These are phyloP conservation scores for Haematococcus sp. DNA, from an alignment of 139 green algal species.

Conservation along the genomic window DNA sequence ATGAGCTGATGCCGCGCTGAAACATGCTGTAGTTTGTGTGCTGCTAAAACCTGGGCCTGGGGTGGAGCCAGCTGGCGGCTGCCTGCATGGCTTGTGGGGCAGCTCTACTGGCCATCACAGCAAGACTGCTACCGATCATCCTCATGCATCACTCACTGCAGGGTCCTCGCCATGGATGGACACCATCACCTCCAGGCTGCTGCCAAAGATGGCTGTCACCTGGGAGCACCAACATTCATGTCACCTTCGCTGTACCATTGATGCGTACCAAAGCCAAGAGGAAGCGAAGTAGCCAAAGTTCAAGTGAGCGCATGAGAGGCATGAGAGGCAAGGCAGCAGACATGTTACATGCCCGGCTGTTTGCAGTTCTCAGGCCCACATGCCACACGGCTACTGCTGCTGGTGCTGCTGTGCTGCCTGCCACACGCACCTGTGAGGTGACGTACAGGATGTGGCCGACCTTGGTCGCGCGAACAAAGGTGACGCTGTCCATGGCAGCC, in stretches of 20 bases:
- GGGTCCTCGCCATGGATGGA: conserved; percentile 72
- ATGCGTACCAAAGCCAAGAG: background rate
- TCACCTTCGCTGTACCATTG: background rate
- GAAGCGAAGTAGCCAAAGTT: background rate
- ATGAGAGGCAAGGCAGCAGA: no score
- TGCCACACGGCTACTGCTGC: background rate
- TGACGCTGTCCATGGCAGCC: conserved; percentile 71
- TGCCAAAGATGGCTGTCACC: conserved; percentile 76
- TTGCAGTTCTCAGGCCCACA: background rate
- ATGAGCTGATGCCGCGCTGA: background rate
- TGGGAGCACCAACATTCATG: conserved; percentile 31
- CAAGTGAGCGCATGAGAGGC: background rate
- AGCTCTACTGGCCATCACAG: background rate
- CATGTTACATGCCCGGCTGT: background rate
- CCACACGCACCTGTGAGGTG: conserved; percentile 56
- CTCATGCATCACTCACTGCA: conserved; percentile 9
- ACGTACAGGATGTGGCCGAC: conserved; percentile 81
- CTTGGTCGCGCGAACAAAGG: conserved; percentile 60
- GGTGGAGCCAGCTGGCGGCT: background rate
- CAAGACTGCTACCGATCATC: background rate
- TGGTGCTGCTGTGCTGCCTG: no score
- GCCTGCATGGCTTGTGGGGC: background rate
- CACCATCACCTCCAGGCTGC: conserved; percentile 74
- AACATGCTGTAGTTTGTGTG: background rate
- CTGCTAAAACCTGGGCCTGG: background rate